Evolutionary conservation across 192 early-diverging fungal species (phyloP).

Genomic region (Coemansia sp.): DNA sequence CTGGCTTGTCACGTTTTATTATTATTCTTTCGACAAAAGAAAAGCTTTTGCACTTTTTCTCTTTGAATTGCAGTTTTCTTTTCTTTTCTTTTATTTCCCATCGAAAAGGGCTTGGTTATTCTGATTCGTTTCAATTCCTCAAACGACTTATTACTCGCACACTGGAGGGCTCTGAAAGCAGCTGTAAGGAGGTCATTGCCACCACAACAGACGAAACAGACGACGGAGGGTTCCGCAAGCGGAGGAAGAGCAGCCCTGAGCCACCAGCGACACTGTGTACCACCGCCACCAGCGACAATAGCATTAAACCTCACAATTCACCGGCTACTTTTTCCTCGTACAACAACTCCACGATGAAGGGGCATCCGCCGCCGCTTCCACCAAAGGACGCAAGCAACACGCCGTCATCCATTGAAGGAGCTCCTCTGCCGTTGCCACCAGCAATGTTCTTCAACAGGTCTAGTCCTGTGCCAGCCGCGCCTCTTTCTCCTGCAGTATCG

Average conservation of each 20-base stretch:
- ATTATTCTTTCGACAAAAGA: background rate
- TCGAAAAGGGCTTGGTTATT: too few species aligned
- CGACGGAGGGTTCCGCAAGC: background rate
- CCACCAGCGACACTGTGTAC: background rate
- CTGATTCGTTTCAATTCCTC: too few species aligned
- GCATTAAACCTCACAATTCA: too few species aligned
- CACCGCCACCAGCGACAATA: too few species aligned
- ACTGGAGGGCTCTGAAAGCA: background rate
- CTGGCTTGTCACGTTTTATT: background rate
- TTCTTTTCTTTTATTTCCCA: too few species aligned
- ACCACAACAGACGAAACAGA: background rate
- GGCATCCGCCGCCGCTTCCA: background rate
- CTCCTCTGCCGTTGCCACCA: background rate
- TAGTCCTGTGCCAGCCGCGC: background rate
- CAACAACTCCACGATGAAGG: background rate
- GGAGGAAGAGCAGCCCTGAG: conserved; percentile 4
- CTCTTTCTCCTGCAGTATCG: background rate
- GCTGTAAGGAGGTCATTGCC: background rate
- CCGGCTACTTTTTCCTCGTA: too few species aligned
- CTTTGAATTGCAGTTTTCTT: background rate
- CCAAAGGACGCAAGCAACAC: background rate
- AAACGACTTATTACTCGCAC: background rate
- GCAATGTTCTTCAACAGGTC: background rate
- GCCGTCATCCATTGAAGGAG: background rate
- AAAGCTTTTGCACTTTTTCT: background rate